These are phyloP conservation scores for Aegilops longissima DNA, from an alignment of 176 grass and related monocot genomes.

Conservation along the genomic window DNA sequence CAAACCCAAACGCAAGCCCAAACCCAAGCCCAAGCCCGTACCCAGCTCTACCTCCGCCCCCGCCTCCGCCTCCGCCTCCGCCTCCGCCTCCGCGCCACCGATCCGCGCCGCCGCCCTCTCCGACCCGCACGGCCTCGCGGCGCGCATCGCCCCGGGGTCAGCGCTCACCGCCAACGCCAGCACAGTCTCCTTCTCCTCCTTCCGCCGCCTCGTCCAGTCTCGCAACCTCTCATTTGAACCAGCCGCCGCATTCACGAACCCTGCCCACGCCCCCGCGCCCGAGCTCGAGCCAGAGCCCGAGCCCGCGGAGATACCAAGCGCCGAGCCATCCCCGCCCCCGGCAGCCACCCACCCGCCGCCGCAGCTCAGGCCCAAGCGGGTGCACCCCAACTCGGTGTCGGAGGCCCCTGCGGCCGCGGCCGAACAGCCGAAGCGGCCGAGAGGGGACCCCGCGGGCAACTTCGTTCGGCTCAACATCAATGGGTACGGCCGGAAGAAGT, in stretches of 20 bases:
- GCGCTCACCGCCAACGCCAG: not conserved
- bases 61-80: not conserved
- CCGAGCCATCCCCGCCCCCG: not conserved
- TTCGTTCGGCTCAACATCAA: conserved; percentile 94
- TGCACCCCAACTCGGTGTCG: conserved; percentile 74
- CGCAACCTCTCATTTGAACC: conserved; percentile 71
- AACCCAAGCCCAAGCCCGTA: conserved; percentile 27
- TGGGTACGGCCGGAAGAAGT: conserved; percentile 62
- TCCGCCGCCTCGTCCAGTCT: conserved; percentile 67
- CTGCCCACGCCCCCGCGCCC: not conserved
- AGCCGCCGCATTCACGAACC: conserved; percentile 20
- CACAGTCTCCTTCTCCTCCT: conserved; percentile 43
- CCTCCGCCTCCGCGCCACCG: not conserved
- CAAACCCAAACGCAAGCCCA: conserved; percentile 43
- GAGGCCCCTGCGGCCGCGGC: conserved; percentile 11
- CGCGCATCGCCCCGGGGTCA: conserved; percentile 36
- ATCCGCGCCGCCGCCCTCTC: conserved; percentile 39
- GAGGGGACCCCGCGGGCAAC: conserved; percentile 63
- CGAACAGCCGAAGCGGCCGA: conserved; percentile 53
- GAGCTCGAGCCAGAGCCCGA: not conserved
- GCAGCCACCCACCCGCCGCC: conserved; percentile 16
- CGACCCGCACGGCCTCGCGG: conserved; percentile 57
- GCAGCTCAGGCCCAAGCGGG: conserved; percentile 49
- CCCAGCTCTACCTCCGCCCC: not conserved
- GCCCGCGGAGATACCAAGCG: not conserved